A percentile compares a stretch with the other conserved stretches of the same genome.
Evolutionary conservation across 768 basidiomycete genomes (phyloP).

Genomic region (Tricholoma sp.): DNA sequence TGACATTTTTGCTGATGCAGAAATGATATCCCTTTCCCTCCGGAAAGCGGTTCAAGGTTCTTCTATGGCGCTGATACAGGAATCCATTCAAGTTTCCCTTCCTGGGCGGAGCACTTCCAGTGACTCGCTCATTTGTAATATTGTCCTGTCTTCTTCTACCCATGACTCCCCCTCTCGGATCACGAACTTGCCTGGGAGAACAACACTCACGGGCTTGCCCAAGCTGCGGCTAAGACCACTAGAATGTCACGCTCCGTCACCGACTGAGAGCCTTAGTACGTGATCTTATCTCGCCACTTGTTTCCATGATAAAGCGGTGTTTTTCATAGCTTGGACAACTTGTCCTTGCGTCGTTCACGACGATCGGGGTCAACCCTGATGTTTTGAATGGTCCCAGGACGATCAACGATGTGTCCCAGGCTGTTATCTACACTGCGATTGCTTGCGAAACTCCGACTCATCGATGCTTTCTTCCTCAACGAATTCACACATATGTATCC

Average conservation of each 20-base stretch:
- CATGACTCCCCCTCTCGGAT: background rate
- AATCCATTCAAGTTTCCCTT: background rate
- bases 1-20: no score
- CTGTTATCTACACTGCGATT: conserved; percentile 40
- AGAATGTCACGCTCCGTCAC: background rate
- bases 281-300: conserved; percentile 2
- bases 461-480: conserved; percentile 44
- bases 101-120: background rate
- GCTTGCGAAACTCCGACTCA: conserved; percentile 33
- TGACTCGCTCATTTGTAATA: background rate
- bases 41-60: background rate
- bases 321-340: conserved; percentile 28
- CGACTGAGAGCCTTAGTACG: conserved; percentile 29
- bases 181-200: background rate
- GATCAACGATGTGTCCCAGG: conserved; percentile 37
- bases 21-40: background rate
- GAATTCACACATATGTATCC: conserved; percentile 42
- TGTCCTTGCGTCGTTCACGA: conserved; percentile 47
- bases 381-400: conserved; percentile 40
- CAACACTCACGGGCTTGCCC: background rate
- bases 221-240: background rate
- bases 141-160: background rate
- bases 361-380: conserved; percentile 53
- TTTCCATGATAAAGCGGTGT: background rate
- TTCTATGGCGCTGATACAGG: background rate